Base-by-base conservation (phyloP, 352 stramenopile species). In the Blastocystis sp. region DNA sequence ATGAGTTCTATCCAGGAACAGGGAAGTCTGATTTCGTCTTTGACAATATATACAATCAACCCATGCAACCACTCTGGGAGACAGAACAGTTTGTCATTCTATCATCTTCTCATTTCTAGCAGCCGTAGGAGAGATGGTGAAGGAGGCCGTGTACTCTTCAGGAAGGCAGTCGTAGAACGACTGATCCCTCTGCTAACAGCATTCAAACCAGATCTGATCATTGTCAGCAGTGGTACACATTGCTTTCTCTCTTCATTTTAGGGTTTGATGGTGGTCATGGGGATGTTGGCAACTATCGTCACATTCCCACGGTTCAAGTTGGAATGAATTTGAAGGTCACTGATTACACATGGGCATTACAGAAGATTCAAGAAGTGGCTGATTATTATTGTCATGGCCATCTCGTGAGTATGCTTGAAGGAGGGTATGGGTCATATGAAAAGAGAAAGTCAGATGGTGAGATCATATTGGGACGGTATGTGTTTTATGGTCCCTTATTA, bases 341-440 rank as follows among this genome's bases (percentile, higher is more conserved):
- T 73, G 93, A 96, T 90, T 95, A 95, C 89, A 89, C 88, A 27
- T 96, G 92, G 92, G 89, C 94, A 75, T 94, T 93, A 16, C 90
- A 92, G 42, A 89, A 94, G 89, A 91, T 97, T 71, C 88, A 92
- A 52, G 90, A 93, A 71, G 92, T 97, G 87, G 94, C 94, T 0
- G 92, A 96, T 88, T 94, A 95, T 90, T 98, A 94, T 89, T 97
- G 95, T 87, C 89, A 96, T 6, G 95, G 95, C 7, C 92, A 93
- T 66, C 92, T 98, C 66, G 92, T 98, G 32, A 97, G 93, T 57
- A 93, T 97, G 54, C 90, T 98, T 21, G 95, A 98, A 88, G 95
- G 95, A 83, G 94, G 95, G 54, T 98, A 97, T 90, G 93, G 88
- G 56, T 46, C 32, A 21, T 88, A 69, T 58, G 75, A 88, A 16